A percentile compares a stretch with the other conserved stretches of the same genome.
phyloP scores from a whole-genome alignment of 2,329 filamentous ascomycete species.

The Penicillium occitanis region DNA sequence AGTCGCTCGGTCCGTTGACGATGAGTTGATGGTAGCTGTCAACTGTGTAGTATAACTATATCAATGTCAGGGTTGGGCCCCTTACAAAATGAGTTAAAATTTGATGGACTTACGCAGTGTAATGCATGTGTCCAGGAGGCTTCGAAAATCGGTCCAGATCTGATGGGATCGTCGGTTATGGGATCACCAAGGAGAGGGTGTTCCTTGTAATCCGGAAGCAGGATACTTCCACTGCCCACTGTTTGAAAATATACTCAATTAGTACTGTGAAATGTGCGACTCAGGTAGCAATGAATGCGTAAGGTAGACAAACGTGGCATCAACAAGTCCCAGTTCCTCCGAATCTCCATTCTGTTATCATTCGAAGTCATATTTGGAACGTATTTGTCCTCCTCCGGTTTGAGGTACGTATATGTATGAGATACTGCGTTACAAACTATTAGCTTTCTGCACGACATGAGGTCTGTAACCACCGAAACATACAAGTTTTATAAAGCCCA shows the following conservation, averaged over 20 bases:
- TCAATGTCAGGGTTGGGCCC: neutral
- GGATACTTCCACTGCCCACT: slow-evolving; percentile 17
- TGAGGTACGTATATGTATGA: slow-evolving; percentile 17
- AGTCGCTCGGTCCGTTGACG: slow-evolving; percentile 8
- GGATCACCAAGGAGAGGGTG: slow-evolving; percentile 15
- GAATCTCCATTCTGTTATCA: slow-evolving; percentile 15
- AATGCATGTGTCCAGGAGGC: slow-evolving; percentile 17
- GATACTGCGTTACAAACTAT: neutral
- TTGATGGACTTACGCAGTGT: slow-evolving; percentile 7
- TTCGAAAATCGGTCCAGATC: slow-evolving; percentile 16
- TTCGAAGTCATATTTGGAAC: slow-evolving; percentile 18
- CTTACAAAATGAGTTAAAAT: too few species aligned
- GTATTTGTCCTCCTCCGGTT: slow-evolving; percentile 13
- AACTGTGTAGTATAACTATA: slow-evolving; percentile 16
- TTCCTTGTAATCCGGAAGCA: slow-evolving; percentile 14
- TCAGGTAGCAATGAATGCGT: too few species aligned
- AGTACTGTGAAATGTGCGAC: neutral
- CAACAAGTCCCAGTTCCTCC: slow-evolving; percentile 15
- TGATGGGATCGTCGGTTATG: slow-evolving; percentile 17
- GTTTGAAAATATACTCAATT: neutral
- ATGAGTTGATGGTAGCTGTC: slow-evolving; percentile 17
- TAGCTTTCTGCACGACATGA: neutral
- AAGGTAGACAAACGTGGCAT: slow-evolving; percentile 13
- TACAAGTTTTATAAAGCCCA: slow-evolving; percentile 16
- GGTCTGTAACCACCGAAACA: neutral